phyloP scores from a whole-genome alignment of 139 green algal genomes.

The Spirogloea muscicola region DNA sequence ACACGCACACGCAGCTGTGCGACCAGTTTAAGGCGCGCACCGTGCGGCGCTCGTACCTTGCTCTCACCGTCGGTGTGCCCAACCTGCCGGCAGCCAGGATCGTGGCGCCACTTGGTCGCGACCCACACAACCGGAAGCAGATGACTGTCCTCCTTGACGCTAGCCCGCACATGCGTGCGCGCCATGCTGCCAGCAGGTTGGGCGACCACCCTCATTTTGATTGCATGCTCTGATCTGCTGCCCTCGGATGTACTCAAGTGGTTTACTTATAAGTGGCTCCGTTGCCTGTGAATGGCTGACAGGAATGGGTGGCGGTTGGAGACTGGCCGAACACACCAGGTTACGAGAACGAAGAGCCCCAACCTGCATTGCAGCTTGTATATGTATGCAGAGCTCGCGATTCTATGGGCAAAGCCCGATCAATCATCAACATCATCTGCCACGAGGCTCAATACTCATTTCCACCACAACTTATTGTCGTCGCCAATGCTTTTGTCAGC shows the following conservation, averaged over 20 bases:
- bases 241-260: too few relatives aligned
- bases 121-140: slow-evolving; percentile 60
- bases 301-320: slow-evolving; percentile 88
- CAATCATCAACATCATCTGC: background rate
- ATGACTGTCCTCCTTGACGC: slow-evolving; percentile 36
- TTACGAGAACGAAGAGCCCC: background rate
- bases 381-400: too few relatives aligned
- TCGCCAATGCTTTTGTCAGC: too few relatives aligned
- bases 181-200: slow-evolving; percentile 10
- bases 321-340: slow-evolving; percentile 93
- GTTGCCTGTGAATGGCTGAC: too few relatives aligned
- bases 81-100: too few relatives aligned
- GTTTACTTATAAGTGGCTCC: too few relatives aligned
- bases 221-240: too few relatives aligned
- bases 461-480: too few relatives aligned
- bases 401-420: background rate
- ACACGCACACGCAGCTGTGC: slow-evolving; percentile 8
- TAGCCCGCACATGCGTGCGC: slow-evolving; percentile 9
- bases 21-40: slow-evolving; percentile 68
- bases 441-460: too few relatives aligned
- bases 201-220: too few relatives aligned
- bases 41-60: background rate
- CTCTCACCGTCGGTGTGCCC: background rate
- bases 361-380: background rate
- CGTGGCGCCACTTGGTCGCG: slow-evolving; percentile 51